Evolutionary conservation across 2,329 filamentous ascomycete genomes (phyloP).

Genomic region (Cercospora sp.): DNA sequence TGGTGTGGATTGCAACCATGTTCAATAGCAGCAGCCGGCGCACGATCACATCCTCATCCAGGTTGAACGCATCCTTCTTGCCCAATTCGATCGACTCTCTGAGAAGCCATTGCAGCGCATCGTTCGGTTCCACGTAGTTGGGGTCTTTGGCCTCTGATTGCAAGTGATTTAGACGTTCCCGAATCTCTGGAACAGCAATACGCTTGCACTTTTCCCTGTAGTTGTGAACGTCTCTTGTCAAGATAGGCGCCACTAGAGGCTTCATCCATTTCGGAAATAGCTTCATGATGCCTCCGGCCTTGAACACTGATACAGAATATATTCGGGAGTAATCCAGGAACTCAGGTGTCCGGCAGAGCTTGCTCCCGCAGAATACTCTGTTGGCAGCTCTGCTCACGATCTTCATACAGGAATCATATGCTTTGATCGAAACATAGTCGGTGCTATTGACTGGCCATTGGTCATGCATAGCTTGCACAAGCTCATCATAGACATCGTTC

Average conservation of each 20-base stretch:
- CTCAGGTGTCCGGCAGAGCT: conserved; percentile 23
- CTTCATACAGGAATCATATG: conserved; percentile 26
- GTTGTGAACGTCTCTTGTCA: conserved; percentile 16
- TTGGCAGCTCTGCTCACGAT: conserved; percentile 30
- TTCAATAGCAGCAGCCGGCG: conserved; percentile 29
- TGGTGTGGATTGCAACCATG: conserved; percentile 35
- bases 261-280: conserved; percentile 22
- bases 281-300: conserved; percentile 22
- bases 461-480: conserved; percentile 20
- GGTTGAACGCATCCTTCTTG: conserved; percentile 17
- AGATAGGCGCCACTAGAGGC: conserved; percentile 21
- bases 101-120: conserved; percentile 30
- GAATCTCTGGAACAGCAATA: conserved; percentile 22
- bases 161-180: conserved; percentile 17
- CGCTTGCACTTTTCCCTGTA: conserved; percentile 19
- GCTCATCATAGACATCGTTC: conserved; percentile 28
- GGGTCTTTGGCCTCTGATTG: conserved; percentile 10
- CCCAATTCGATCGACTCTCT: conserved; percentile 23
- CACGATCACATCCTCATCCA: conserved; percentile 22
- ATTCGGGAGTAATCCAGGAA: conserved; percentile 27
- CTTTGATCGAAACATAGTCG: conserved; percentile 20
- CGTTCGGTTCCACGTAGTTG: conserved; percentile 18
- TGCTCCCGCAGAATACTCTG: conserved; percentile 27
- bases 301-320: conserved; percentile 27
- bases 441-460: conserved; percentile 18